These are phyloP conservation scores for Daucus carota DNA, from an alignment of 129 eudicot species.

Conservation along the genomic window DNA sequence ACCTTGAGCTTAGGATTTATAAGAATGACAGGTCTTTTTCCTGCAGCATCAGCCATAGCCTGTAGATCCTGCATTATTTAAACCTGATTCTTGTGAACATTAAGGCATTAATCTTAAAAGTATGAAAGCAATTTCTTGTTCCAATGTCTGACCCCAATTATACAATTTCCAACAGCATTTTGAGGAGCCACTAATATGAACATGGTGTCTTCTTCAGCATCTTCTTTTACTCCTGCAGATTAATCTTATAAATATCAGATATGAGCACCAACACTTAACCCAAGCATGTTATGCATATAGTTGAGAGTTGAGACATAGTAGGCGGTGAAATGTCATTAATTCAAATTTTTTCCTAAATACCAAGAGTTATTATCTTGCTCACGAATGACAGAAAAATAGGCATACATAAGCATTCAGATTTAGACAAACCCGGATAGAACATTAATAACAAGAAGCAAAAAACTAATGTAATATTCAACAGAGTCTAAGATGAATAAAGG, in stretches of 20 bases:
- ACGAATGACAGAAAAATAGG: background rate
- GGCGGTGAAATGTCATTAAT: background rate
- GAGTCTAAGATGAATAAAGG: background rate
- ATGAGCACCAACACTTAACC: background rate
- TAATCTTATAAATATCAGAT: constrained; percentile 7
- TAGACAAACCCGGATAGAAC: background rate
- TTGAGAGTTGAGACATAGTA: background rate
- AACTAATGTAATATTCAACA: background rate
- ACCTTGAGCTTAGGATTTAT: constrained; percentile 94
- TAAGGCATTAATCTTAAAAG: background rate
- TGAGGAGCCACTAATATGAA: constrained; percentile 98
- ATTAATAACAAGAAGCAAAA: background rate
- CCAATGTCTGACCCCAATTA: constrained; percentile 58
- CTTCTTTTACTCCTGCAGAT: constrained; percentile 74
- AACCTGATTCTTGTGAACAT: constrained; percentile 15
- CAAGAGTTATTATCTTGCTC: background rate
- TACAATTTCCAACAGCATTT: constrained; percentile 98
- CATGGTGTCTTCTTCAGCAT: constrained; percentile 80
- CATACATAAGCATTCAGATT: background rate
- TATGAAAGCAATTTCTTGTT: background rate
- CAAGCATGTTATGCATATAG: background rate
- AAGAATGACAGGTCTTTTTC: constrained; percentile 86
- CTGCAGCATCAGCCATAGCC: constrained; percentile 99
- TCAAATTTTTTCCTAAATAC: background rate
- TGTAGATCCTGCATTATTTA: constrained; percentile 67